Evolutionary conservation across 1,284 basidiomycete species (phyloP).

Genomic region (Nidula niveotomentosa): DNA sequence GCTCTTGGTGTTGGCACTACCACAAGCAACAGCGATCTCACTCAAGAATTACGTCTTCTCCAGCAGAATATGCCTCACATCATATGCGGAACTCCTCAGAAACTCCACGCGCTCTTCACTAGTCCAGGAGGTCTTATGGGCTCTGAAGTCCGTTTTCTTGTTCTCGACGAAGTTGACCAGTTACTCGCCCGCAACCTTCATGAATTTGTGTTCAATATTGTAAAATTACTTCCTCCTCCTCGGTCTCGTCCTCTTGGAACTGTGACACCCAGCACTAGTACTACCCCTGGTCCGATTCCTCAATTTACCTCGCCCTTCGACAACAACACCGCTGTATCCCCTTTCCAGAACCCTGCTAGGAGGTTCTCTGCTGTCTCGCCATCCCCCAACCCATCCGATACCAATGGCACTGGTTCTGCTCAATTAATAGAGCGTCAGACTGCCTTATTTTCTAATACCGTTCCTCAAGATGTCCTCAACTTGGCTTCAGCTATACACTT

Average conservation of each 20-base stretch:
- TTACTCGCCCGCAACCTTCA: constrained; percentile 95
- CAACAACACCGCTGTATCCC: constrained; percentile 38
- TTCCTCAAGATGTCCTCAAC: constrained; percentile 92
- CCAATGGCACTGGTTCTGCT: constrained; percentile 26
- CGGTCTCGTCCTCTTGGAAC: constrained; percentile 60
- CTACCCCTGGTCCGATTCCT: constrained; percentile 17
- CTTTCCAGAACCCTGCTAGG: constrained; percentile 53
- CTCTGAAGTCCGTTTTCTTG: constrained; percentile 86
- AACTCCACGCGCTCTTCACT: constrained; percentile 92
- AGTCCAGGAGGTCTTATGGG: constrained; percentile 73
- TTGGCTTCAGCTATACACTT: constrained; percentile 87
- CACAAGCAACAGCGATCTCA: constrained; percentile 63
- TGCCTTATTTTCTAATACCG: constrained; percentile 93
- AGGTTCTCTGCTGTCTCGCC: constrained; percentile 52
- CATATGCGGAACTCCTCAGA: constrained; percentile 96
- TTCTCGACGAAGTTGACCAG: constrained; percentile 97
- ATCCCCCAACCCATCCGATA: constrained; percentile 38
- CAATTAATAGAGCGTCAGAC: constrained; percentile 82
- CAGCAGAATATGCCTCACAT: constrained; percentile 94
- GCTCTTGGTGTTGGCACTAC: constrained; percentile 82
- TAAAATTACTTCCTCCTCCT: constrained; percentile 85
- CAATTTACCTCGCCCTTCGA: constrained; percentile 54
- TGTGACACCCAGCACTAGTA: constrained; percentile 38
- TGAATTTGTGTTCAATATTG: constrained; percentile 92
- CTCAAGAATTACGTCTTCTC: constrained; percentile 78